Evolutionary conservation across 2,329 filamentous ascomycete genomes (phyloP).

Genomic region (Neonectria neomacrospora): DNA sequence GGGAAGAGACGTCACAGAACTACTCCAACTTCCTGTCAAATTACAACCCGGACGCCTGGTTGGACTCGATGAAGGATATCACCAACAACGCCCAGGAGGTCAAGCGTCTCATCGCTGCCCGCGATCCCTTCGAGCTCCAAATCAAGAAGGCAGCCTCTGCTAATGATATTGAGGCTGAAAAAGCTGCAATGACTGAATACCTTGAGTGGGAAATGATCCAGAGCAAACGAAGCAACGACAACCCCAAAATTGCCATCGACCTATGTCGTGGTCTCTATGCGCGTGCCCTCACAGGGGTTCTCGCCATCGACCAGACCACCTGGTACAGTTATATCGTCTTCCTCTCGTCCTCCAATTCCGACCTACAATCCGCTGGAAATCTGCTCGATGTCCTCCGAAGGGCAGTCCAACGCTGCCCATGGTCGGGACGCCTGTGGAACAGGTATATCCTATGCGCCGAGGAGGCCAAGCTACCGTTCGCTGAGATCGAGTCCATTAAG

Average conservation of each 20-base stretch:
- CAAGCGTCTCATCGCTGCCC: constrained; percentile 69
- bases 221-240: constrained; percentile 61
- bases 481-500: constrained; percentile 89
- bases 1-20: constrained; percentile 78
- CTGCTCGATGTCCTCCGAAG: constrained; percentile 80
- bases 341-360: constrained; percentile 62
- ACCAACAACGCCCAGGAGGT: constrained; percentile 71
- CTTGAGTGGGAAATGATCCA: constrained; percentile 84
- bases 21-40: constrained; percentile 81
- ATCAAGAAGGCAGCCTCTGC: constrained; percentile 68
- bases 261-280: constrained; percentile 77
- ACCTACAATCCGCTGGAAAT: constrained; percentile 51
- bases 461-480: constrained; percentile 78
- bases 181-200: constrained; percentile 71
- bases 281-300: constrained; percentile 75
- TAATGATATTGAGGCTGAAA: constrained; percentile 66
- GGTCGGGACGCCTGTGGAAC: constrained; percentile 92
- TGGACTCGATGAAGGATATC: constrained; percentile 76
- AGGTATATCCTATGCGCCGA: constrained; percentile 89
- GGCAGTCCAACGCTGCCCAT: constrained; percentile 90
- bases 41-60: constrained; percentile 77
- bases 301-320: constrained; percentile 77
- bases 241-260: constrained; percentile 57
- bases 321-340: constrained; percentile 91
- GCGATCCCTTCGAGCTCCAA: constrained; percentile 75